Evolutionary conservation across 495 filamentous ascomycete species (phyloP), one percentile per base, ranked within the genome.

Genomic region (Delitschia confertaspora): DNA sequence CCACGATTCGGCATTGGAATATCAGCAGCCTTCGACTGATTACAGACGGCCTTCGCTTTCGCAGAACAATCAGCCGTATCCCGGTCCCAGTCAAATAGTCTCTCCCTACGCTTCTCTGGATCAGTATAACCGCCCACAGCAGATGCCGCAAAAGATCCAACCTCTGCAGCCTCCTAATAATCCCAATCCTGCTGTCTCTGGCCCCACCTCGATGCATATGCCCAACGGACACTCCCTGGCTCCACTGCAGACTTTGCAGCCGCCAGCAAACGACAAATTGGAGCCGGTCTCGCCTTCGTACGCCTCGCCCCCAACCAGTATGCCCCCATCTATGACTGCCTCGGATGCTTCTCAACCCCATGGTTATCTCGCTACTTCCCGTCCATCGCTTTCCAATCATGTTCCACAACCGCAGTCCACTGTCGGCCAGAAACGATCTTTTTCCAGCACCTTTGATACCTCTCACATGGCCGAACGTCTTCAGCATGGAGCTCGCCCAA

Each of bases 401-500:
- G 45, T 30, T 27, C 27, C 40, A 13, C 38, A 43, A 27, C 19
- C 38, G 11, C 47, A 41, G 13, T 39, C 42, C 27, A 16, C 29
- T 10, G 11, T 41, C 8, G 54, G 51, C 19, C 38, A 40, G 14
- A 65, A 65, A 37, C 63, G 63, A 21, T 34, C 57, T 22, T 64
- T 50, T 43, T 48, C 43, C 16, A 45, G 36, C 36, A 54, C 51
- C 1, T 60, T 62, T 29, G 49, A 61, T 27, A 60, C 58, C 2
- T 32, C 47, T 17, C 56, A 62, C 43, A 39, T 64, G 20, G 48
- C 51, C 10, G 52, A 61, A 24, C 60, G 55, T 2, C 33, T 64
- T 27, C 48, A 50, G 13, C 50, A 59, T 23, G 61, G 61, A 21
- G 60, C 58, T 9, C 43, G 61, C 8, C 61, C 61, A 3, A 53